Evolutionary conservation across 208 protist species (phyloP), one percentile per base, ranked within the genome.

Genomic region (Tetramitus jugosus): DNA sequence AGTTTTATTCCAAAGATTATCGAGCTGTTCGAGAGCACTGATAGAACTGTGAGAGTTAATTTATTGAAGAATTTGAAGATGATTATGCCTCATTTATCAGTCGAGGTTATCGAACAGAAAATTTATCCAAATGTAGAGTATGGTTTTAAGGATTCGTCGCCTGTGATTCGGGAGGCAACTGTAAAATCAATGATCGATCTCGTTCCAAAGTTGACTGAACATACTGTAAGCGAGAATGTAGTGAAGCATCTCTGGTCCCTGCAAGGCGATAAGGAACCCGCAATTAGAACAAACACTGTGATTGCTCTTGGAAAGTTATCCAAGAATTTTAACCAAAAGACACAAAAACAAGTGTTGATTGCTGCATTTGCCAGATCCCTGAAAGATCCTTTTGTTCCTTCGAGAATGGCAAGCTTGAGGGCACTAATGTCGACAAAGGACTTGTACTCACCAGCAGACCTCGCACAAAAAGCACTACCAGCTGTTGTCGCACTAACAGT

Each of bases 281-380:
- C 87, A 3, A 87, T 94, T 61, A 86, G 91, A 69, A 88, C 91
- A 53, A 94, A 94, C 80, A 89, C 91, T 20, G 92, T 90, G 8
- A 91, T 94, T 79, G 86, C 86, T 20, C 78, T 93, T 43, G 87
- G 88, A 67, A 76, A 90, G 23, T 82, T 94, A 29, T 82, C 81
- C 0, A 78, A 84, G 1, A 69, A 81, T 68, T 83, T 94, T 60
- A 84, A 87, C 10, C 69, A 76, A 1, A 79, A 78, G 39, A 71
- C 82, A 64, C 86, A 90, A 17, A 83, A 85, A 33, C 75, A 60
- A 40, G 82, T 91, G 2, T 77, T 94, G 39, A 75, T 91, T 35
- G 80, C 80, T 20, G 87, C 77, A 20, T 93, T 91, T 79, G 80
- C 83, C 29, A 82, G 90, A 29, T 90, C 91, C 86, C 81, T 94